Evolutionary conservation across 352 stramenopile genomes (phyloP).

Genomic region (Phytopythium boreale): DNA sequence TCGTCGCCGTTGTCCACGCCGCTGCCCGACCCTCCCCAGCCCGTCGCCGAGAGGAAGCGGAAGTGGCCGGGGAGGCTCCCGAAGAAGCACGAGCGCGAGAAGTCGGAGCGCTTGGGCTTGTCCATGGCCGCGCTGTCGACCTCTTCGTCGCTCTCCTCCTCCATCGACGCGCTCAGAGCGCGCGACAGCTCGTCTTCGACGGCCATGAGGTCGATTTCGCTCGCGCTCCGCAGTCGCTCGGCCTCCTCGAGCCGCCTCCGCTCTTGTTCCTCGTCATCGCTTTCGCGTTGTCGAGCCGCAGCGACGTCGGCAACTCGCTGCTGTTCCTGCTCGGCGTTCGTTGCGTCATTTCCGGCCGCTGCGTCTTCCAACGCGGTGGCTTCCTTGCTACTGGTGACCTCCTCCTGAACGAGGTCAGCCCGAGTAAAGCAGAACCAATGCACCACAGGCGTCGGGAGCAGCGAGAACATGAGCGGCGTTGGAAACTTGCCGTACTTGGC

Average conservation of each 20-base stretch:
- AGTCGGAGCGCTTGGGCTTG: constrained; percentile 60
- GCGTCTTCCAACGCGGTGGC: not conserved
- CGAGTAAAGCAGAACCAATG: constrained; percentile 19
- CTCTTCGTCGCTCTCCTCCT: constrained; percentile 47
- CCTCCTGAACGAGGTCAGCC: not conserved
- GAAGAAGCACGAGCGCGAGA: constrained; percentile 73
- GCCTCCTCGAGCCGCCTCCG: constrained; percentile 13
- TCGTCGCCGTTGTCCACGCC: constrained; percentile 73
- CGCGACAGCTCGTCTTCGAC: constrained; percentile 34
- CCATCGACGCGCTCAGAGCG: constrained; percentile 26
- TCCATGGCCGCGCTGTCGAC: constrained; percentile 13
- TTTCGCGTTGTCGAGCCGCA: not conserved
- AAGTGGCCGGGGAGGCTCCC: constrained; percentile 48
- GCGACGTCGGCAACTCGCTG: not conserved
- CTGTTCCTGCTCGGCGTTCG: not conserved
- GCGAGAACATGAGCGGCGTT: constrained; percentile 41
- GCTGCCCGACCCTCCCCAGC: constrained; percentile 47
- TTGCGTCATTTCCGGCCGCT: not conserved
- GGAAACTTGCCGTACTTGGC: constrained; percentile 42
- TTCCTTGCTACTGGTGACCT: constrained; percentile 6
- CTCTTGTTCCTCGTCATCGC: constrained; percentile 24
- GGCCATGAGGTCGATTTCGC: constrained; percentile 27
- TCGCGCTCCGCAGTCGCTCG: constrained; percentile 8
- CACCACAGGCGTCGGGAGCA: constrained; percentile 25
- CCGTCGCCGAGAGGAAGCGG: constrained; percentile 35